Evolutionary conservation across 1,284 basidiomycete genomes (phyloP), one percentile per base, ranked within the genome.

Genomic region (Sphagnurus paluster): DNA sequence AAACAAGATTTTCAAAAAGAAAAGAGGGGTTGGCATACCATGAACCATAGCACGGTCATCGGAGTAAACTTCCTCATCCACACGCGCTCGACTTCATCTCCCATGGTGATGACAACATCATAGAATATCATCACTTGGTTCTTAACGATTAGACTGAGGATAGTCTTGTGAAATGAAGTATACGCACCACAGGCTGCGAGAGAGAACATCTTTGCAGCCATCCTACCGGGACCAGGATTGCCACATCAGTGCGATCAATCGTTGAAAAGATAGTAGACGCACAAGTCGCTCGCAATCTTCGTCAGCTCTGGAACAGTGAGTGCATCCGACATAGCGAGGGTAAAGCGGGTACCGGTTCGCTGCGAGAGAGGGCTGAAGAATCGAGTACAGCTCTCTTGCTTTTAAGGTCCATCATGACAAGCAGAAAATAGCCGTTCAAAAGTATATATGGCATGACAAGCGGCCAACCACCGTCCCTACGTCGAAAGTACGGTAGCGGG

Each of bases 111-210:
- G 16, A 47, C 29, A 9, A 67, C 64, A 40, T 68, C 66, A 37
- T 66, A 67, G 49, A 65, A 65, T 6, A 66, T 44, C 64, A 67
- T 65, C 10, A 66, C 66, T 67, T n/a, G n/a, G n/a, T n/a, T n/a
- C n/a, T n/a, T n/a, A 11, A n/a, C 10, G 23, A 3, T 7, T 17
- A 9, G 11, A 19, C 35, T 24, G 35, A 29, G 1, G 13, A 4
- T 17, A 13, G n/a, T 9, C 25, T 4, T 23, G 36, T 10, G 11
- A 23, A 29, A 6, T 34, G n/a, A 29, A 7, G 16, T 2, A 20
- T 14, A 44, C 30, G 13, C 1, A 63, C 64, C 60, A 54, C 57
- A 60, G 14, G 61, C 50, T 16, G 60, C 60, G n/a, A 63, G 48
- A 13, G 59, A 64, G 44, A 57, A 62, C 59, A 64, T 62, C 48